Percentiles rank a stretch among this genome's conserved stretches.
Conservation (phyloP, 805 yeast genomes). For the Ogataea paraovalis region DNA sequence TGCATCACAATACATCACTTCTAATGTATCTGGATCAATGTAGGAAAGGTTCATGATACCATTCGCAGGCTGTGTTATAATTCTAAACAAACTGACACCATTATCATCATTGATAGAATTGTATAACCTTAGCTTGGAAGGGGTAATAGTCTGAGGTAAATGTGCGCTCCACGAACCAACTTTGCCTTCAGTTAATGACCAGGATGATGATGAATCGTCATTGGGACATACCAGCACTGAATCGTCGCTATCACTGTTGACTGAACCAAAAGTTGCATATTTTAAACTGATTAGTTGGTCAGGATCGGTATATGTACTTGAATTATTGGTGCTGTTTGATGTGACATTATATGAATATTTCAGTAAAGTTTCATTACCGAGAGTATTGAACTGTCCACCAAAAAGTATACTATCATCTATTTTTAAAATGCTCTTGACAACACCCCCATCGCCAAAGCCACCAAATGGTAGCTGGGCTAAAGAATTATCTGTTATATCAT, state of each 20-base stretch:
- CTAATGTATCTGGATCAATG: constrained; percentile 65
- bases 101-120: constrained; percentile 45
- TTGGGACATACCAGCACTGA: constrained; percentile 56
- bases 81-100: constrained; percentile 61
- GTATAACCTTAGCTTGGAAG: constrained; percentile 71
- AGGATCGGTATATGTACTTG: constrained; percentile 40
- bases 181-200: constrained; percentile 47
- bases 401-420: constrained; percentile 57
- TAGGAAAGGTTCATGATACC: constrained; percentile 92
- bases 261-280: constrained; percentile 50
- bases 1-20: constrained; percentile 70
- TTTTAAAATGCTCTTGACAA: constrained; percentile 58
- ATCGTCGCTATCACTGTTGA: constrained; percentile 36
- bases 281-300: constrained; percentile 60
- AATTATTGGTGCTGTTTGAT: constrained; percentile 29
- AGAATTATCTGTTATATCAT: constrained; percentile 43
- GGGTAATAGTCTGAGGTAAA: constrained; percentile 53
- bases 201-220: constrained; percentile 31
- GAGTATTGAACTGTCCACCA: constrained; percentile 69
- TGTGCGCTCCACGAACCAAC: constrained; percentile 65
- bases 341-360: constrained; percentile 27
- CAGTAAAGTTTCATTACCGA: constrained; percentile 49
- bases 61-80: constrained; percentile 71
- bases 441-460: constrained; percentile 65
- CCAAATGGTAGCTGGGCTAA: constrained; percentile 58